These are phyloP conservation scores for Neonectria magnoliae DNA, from an alignment of 2,329 filamentous ascomycete genomes.

Conservation along the genomic window DNA sequence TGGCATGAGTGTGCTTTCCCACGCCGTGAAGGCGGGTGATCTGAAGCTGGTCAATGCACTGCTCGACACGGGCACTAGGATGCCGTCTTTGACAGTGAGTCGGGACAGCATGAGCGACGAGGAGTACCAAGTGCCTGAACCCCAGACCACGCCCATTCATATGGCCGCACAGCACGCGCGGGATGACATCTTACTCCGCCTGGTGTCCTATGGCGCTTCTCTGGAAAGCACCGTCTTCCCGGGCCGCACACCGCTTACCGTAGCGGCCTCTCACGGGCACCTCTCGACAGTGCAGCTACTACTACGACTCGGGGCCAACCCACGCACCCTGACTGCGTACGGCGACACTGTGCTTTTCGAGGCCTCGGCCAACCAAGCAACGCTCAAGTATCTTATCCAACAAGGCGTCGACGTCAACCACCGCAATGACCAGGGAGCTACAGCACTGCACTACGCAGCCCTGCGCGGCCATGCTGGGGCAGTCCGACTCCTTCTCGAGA, in stretches of 20 bases:
- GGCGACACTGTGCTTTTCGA: constrained; percentile 42
- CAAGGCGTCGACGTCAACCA: constrained; percentile 42
- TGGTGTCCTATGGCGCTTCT: constrained; percentile 38
- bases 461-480: constrained; percentile 39
- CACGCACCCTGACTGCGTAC: constrained; percentile 38
- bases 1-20: constrained; percentile 43
- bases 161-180: constrained; percentile 41
- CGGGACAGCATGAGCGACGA: constrained; percentile 20
- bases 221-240: constrained; percentile 43
- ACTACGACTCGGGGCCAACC: constrained; percentile 38
- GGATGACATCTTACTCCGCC: constrained; percentile 38
- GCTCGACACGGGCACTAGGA: constrained; percentile 37
- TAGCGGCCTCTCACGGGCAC: constrained; percentile 41
- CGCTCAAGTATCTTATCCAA: constrained; percentile 39
- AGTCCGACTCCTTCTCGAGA: constrained; percentile 38
- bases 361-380: constrained; percentile 40
- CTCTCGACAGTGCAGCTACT: constrained; percentile 41
- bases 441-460: constrained; percentile 42
- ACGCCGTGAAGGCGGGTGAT: constrained; percentile 42
- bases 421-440: constrained; percentile 41
- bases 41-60: constrained; percentile 35
- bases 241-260: constrained; percentile 38
- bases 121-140: constrained; percentile 40
- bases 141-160: constrained; percentile 41
- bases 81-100: constrained; percentile 24